Evolutionary conservation across 1,139 yeast species (phyloP).

Genomic region (Blastobotrys petasosporus): DNA sequence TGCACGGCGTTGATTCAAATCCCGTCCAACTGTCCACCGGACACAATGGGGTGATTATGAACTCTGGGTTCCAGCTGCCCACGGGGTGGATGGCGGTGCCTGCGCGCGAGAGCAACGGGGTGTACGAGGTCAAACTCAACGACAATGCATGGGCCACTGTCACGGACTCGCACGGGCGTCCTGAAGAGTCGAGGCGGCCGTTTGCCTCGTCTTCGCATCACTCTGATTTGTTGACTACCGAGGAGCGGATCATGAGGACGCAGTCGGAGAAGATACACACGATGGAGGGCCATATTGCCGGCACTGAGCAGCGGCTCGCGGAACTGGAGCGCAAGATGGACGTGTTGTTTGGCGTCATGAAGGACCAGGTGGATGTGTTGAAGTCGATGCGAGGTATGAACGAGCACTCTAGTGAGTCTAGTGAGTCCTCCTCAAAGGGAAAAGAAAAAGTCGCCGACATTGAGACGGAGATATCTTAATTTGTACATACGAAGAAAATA

Average conservation of each 20-base stretch:
- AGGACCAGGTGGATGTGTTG: neutral
- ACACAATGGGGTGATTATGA: slow-evolving; percentile 2
- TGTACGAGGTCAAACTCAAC: slow-evolving; percentile 10
- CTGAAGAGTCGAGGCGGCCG: neutral
- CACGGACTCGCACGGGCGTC: neutral
- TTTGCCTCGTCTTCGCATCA: neutral
- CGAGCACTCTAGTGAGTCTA: neutral
- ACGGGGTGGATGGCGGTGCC: slow-evolving; percentile 21
- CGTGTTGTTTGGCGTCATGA: neutral
- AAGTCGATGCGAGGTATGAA: neutral
- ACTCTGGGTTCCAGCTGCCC: slow-evolving; percentile 15
- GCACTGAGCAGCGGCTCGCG: neutral
- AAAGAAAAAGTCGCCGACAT: neutral
- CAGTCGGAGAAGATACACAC: neutral
- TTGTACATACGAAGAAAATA: too few relatives aligned
- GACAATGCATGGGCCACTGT: slow-evolving; percentile 17
- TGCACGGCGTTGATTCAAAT: too few relatives aligned
- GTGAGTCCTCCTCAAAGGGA: neutral
- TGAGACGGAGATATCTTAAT: too few relatives aligned
- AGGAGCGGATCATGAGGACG: neutral
- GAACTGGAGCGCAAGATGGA: neutral
- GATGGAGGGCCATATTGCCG: neutral
- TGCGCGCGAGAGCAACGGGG: slow-evolving; percentile 13
- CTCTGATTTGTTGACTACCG: neutral
- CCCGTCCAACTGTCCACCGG: neutral